Evolutionary conservation across 208 protist species (phyloP), one percentile per base, ranked within the genome.

Genomic region (Crithidia fasciculata): DNA sequence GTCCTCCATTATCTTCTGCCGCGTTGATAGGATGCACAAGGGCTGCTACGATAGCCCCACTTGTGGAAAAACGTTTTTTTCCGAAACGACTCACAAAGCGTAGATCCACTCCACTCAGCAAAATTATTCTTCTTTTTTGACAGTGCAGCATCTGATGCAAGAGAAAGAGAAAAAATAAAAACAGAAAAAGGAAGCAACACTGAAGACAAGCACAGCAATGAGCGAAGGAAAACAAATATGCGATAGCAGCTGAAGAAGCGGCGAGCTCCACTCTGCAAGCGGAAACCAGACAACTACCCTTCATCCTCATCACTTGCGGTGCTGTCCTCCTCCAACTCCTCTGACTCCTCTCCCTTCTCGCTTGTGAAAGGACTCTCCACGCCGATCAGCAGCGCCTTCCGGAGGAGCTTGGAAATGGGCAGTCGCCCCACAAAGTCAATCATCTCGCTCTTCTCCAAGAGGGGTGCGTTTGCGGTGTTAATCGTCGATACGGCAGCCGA

Each of bases 361-460:
- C 15, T 5, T 2, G 9, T n/a, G 8, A 65, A 2, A 54, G 65
- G 15, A 15, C 4, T n/a, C 50, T 72, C 45, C 40, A 74, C 73
- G 36, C 79, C 79, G 8, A 83, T 53, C 44, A 83, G 28, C 44
- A 83, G 53, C 7, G 74, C 79, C 6, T 43, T 41, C 7, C 69
- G 61, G 15, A 84, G 74, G 10, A 47, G 18, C 15, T 81, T 63
- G 2, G 80, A 75, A 2, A 84, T 66, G 39, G 47, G n/a, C 55
- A 79, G 55, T 4, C 56, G 49, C 10, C 44, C 39, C 8, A 84
- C 63, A n/a, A 81, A 72, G n/a, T 40, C 40, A 15, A 68, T 53
- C 59, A 84, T 65, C 54, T 73, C 70, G 44, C 65, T 69, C 50
- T 55, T 28, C 13, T 70, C 72, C 45, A 72, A 40, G 8, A n/a